A percentile compares a stretch with the other conserved stretches of the same genome.
phyloP scores from a whole-genome alignment of 345 rosid genomes.

The Microthlaspi erraticum region DNA sequence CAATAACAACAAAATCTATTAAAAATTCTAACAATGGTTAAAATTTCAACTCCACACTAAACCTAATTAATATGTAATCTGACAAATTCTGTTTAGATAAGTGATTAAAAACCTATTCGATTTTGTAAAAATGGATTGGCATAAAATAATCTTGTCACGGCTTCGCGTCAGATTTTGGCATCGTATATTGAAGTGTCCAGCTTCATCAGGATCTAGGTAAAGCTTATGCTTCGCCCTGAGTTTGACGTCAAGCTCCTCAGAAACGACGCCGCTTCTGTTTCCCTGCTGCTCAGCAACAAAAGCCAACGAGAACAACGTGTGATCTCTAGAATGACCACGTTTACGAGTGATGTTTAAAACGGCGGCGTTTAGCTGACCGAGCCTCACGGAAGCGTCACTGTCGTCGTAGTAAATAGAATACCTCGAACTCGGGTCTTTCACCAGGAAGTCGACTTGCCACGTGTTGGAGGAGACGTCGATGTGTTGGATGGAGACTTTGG shows the following conservation, averaged over 20 bases:
- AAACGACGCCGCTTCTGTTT: neutral
- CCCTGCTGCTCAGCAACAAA: constrained; percentile 1
- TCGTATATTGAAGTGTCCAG: neutral
- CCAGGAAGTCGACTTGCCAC: constrained; percentile 17
- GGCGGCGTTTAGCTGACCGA: neutral
- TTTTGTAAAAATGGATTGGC: neutral
- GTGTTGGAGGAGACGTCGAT: neutral
- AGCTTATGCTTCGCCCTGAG: neutral
- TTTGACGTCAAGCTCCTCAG: neutral
- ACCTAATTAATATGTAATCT: no score
- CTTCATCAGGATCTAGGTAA: neutral
- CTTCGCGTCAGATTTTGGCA: constrained; percentile 9
- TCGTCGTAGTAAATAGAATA: constrained; percentile 1
- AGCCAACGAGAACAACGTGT: constrained; percentile 6
- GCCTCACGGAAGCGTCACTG: constrained; percentile 1
- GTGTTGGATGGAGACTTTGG: constrained; percentile 26
- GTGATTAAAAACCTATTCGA: neutral
- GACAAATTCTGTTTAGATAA: no score
- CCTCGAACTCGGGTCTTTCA: constrained; percentile 14
- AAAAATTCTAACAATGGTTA: no score
- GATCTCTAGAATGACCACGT: neutral
- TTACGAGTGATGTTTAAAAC: neutral
- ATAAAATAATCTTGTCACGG: constrained; percentile 14
- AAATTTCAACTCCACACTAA: no score
- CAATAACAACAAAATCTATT: no score